phyloP scores from a whole-genome alignment of 2,329 filamentous ascomycete species.

The Sporothrix schenckii region DNA sequence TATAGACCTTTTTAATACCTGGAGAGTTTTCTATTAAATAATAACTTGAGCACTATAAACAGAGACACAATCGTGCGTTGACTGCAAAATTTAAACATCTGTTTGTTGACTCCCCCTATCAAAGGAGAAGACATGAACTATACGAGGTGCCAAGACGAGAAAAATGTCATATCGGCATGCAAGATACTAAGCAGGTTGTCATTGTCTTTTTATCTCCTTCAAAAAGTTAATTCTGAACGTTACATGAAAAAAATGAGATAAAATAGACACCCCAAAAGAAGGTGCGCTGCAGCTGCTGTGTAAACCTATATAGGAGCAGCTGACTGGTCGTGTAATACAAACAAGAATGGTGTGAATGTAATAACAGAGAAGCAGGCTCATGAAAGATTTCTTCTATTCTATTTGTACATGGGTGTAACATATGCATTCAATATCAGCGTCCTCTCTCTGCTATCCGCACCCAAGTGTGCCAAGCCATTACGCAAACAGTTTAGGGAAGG shows the following conservation, averaged over 20 bases:
- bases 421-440: no score
- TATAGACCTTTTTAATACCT: neutral
- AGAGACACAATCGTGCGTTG: constrained; percentile 1
- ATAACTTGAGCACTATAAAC: constrained; percentile 1
- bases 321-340: constrained; percentile 20
- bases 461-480: neutral
- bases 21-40: neutral
- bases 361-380: neutral
- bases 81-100: no score
- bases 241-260: no score
- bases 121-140: neutral
- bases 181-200: neutral
- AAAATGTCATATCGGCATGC: neutral
- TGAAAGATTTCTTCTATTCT: neutral
- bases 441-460: no score
- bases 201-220: neutral
- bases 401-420: neutral
- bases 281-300: constrained; percentile 29
- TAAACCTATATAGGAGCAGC: constrained; percentile 14
- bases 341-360: neutral
- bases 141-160: constrained; percentile 17
- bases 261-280: constrained; percentile 13
- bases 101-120: neutral
- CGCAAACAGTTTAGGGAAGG: neutral
- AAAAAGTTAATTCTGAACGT: no score